phyloP scores from a whole-genome alignment of 495 filamentous ascomycete species.

The Neurospora discreta region DNA sequence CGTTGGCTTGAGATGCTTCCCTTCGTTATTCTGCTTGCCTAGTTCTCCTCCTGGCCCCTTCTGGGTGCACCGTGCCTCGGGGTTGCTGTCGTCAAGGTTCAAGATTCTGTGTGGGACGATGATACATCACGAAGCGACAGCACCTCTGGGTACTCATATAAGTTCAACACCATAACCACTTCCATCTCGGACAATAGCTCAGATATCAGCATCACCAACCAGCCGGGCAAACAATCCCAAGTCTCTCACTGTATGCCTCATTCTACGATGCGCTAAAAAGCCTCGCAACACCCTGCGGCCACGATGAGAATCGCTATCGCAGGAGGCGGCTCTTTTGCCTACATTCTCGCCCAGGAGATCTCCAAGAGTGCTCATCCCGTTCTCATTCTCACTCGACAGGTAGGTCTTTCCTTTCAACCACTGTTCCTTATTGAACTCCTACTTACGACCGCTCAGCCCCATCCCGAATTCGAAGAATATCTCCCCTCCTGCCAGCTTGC shows the following conservation, averaged over 20 bases:
- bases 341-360: conserved; percentile 49
- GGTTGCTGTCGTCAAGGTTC: neutral
- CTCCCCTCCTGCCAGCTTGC: conserved; percentile 46
- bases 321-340: conserved; percentile 58
- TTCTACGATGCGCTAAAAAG: conserved; percentile 27
- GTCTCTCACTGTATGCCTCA: neutral
- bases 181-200: neutral
- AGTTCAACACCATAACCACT: neutral
- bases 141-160: neutral
- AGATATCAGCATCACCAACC: neutral
- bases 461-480: conserved; percentile 28
- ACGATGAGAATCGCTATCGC: conserved; percentile 68
- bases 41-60: neutral
- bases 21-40: neutral
- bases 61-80: neutral
- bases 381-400: conserved; percentile 54
- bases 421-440: too few species aligned
- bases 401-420: conserved; percentile 12
- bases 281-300: conserved; percentile 12
- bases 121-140: neutral
- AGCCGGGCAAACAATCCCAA: conserved; percentile 4
- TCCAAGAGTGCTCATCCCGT: conserved; percentile 51
- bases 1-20: neutral
- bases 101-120: neutral
- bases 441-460: conserved; percentile 1